Conservation (phyloP, 2,329 filamentous ascomycete genomes). For the Fusarium azukiicola region DNA sequence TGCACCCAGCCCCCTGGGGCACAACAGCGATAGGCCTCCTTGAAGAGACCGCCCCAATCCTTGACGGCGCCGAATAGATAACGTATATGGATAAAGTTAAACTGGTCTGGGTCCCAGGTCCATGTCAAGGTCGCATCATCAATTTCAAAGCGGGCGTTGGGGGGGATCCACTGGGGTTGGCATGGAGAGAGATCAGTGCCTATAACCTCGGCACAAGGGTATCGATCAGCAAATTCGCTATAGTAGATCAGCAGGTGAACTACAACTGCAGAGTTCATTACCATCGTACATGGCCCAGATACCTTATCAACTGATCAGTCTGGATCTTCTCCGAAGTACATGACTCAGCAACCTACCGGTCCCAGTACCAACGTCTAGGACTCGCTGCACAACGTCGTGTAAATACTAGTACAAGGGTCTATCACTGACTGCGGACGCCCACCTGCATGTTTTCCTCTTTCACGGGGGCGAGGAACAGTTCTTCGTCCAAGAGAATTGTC, state of each 20-base stretch:
- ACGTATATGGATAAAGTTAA: conserved; percentile 40
- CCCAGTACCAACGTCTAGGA: conserved; percentile 32
- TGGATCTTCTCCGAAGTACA: accelerated
- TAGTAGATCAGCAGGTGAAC: neutral
- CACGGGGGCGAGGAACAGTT: conserved; percentile 25
- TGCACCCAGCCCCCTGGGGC: conserved; percentile 36
- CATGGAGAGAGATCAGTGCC: no score
- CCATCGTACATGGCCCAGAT: conserved; percentile 38
- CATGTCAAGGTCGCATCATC: conserved; percentile 35
- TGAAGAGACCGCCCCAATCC: conserved; percentile 29
- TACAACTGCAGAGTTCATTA: neutral
- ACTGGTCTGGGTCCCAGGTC: conserved; percentile 29
- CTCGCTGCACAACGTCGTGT: neutral
- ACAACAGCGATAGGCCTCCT: conserved; percentile 34
- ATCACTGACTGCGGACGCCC: neutral
- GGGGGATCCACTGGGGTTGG: conserved; percentile 41
- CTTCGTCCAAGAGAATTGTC: conserved; percentile 28
- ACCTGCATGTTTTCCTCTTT: conserved; percentile 28
- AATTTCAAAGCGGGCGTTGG: conserved; percentile 38
- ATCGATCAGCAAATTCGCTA: conserved; percentile 41
- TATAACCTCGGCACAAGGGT: conserved; percentile 24
- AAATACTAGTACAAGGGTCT: neutral
- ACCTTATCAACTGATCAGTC: neutral
- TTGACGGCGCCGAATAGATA: conserved; percentile 36
- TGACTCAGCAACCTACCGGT: conserved; percentile 15